phyloP scores from a whole-genome alignment of 2,329 filamentous ascomycete species.

The Beauveria scarabaeidicola region DNA sequence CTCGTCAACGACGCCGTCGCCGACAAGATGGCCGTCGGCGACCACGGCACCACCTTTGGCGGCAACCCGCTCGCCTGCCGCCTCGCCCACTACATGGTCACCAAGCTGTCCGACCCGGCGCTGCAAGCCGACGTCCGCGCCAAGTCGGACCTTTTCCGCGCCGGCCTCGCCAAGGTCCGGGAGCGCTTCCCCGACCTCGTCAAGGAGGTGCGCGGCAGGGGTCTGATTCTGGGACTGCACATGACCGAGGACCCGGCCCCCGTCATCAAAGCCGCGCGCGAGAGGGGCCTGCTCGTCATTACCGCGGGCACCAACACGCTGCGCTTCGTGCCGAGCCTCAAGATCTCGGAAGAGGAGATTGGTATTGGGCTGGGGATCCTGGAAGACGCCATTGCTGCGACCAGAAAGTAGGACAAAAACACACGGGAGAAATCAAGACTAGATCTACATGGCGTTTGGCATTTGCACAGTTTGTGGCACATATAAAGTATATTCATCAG shows the following conservation, averaged over 20 bases:
- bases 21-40: conserved; percentile 48
- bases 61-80: conserved; percentile 83
- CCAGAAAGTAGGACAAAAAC: conserved; percentile 20
- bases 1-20: conserved; percentile 32
- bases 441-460: background rate
- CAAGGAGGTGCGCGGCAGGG: conserved; percentile 70
- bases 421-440: background rate
- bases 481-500: conserved; percentile 1
- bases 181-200: conserved; percentile 57
- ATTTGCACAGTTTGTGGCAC: background rate
- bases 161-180: conserved; percentile 39
- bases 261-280: conserved; percentile 76
- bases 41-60: conserved; percentile 91
- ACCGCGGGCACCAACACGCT: conserved; percentile 89
- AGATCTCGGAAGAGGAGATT: conserved; percentile 74
- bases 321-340: conserved; percentile 81
- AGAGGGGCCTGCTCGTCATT: conserved; percentile 82
- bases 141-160: conserved; percentile 49
- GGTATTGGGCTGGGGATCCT: conserved; percentile 67
- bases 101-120: conserved; percentile 60
- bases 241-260: conserved; percentile 61
- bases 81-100: conserved; percentile 78
- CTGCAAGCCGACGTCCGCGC: conserved; percentile 61
- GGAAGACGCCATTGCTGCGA: conserved; percentile 52
- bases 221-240: conserved; percentile 82